Conservation (phyloP, 805 yeast genomes). For the Sugiyamaella valdiviana region DNA sequence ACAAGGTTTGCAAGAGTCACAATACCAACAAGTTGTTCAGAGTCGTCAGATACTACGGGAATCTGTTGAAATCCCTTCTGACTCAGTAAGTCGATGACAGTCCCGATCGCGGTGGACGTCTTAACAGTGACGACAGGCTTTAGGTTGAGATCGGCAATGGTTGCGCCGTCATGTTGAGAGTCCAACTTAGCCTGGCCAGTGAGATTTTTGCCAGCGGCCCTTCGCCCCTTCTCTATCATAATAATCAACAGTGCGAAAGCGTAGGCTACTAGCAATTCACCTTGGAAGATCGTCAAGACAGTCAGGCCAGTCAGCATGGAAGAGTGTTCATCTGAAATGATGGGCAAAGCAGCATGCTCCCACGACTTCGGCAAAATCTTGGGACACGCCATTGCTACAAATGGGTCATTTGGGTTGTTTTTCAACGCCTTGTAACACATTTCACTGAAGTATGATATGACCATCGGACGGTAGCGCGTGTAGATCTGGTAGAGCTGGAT, state of each 20-base stretch:
- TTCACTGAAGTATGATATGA: too few species aligned
- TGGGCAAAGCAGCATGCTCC: too few species aligned
- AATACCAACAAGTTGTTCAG: constrained; percentile 64
- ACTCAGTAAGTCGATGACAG: constrained; percentile 63
- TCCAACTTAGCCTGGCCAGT: constrained; percentile 33
- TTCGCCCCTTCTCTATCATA: too few species aligned
- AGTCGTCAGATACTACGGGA: constrained; percentile 55
- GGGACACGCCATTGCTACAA: too few species aligned
- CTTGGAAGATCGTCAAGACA: not conserved
- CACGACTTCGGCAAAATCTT: not conserved
- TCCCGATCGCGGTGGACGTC: constrained; percentile 50
- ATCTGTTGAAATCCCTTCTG: constrained; percentile 78
- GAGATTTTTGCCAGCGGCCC: constrained; percentile 48
- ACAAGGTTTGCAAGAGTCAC: constrained; percentile 69
- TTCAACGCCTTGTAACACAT: too few species aligned
- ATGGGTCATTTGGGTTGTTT: too few species aligned
- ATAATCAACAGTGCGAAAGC: too few species aligned
- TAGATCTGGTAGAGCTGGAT: too few species aligned
- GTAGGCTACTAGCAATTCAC: too few species aligned
- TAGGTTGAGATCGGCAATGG: constrained; percentile 62
- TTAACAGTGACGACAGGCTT: constrained; percentile 76
- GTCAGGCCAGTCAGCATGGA: too few species aligned
- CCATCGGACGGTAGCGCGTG: too few species aligned
- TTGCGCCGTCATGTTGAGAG: constrained; percentile 43
- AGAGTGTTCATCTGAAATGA: too few species aligned